Evolutionary conservation across 2,329 filamentous ascomycete genomes (phyloP), one percentile per base, ranked within the genome.

Genomic region (Coniochaeta sp.): DNA sequence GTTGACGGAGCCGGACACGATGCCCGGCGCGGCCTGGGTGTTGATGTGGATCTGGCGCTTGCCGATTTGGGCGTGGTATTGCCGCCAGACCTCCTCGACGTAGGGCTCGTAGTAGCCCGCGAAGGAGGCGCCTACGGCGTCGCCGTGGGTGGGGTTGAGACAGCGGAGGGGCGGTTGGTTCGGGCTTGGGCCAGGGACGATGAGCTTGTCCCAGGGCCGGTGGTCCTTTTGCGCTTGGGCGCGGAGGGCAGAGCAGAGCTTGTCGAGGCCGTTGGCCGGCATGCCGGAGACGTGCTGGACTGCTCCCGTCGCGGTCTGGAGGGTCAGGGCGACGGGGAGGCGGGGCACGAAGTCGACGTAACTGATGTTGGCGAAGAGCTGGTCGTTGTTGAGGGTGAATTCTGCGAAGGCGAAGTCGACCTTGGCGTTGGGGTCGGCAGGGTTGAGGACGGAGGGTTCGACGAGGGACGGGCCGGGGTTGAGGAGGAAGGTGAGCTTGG

Each of bases 361-460:
- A 61, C 73, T 80, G 66, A 87, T 85, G 55, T 84, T 84, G 52
- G 78, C 80, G 58, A 79, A 84, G 3, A 85, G 70, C 64, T 82
- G 76, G 48, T 70, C 67, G 45, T 61, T 57, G 61, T 82, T 81
- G 62, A 76, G 78, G 1, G 81, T 84, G 63, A 85, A 82, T 64
- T 83, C 81, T 67, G 74, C 78, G 61, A 83, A 84, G 38, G 70
- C 70, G 68, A 81, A 84, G 56, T 75, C 69, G 32, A 74, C 68
- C 32, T 70, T 65, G 45, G 71, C 71, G 56, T 83, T 83, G 7
- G 73, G 69, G 55, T 84, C 81, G 8, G 72, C 71, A 0, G 76
- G 73, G 61, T 87, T 87, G 10, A 80, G 76, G n/a, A 85, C 79
- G 4, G 81, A 84, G 1, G 84, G 84, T 63, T 86, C 83, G 42